phyloP scores from a whole-genome alignment of 148 eudicot species.

The Camellia lanceoleosa region DNA sequence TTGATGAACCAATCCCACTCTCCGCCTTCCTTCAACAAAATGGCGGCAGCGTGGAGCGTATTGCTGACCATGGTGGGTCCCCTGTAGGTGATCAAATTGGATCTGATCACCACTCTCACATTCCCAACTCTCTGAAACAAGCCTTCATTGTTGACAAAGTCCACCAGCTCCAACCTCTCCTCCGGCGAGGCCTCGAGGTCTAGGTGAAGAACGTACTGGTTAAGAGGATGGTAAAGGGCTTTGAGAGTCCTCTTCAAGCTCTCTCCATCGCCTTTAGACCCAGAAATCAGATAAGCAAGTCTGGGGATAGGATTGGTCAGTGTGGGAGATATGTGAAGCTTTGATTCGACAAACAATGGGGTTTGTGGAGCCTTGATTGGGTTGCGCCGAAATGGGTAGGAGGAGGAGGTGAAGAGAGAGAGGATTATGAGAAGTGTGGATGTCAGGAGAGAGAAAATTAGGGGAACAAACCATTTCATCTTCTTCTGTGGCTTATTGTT shows the following conservation, averaged over 20 bases:
- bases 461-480: constrained; percentile 44
- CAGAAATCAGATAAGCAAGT: constrained; percentile 69
- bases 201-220: constrained; percentile 63
- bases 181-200: constrained; percentile 61
- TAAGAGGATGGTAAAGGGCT: constrained; percentile 71
- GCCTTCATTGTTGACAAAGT: constrained; percentile 44
- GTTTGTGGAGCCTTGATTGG: constrained; percentile 17
- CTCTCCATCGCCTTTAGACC: constrained; percentile 69
- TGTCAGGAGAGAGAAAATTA: constrained; percentile 30
- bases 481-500: constrained; percentile 38
- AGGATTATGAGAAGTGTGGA: constrained; percentile 34
- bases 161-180: constrained; percentile 58
- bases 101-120: constrained; percentile 55
- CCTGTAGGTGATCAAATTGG: constrained; percentile 79
- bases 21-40: constrained; percentile 55
- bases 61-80: constrained; percentile 79
- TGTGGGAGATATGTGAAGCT: constrained; percentile 36
- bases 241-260: constrained; percentile 57
- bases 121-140: constrained; percentile 59
- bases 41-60: constrained; percentile 77
- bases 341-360: constrained; percentile 64
- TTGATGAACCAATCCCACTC: constrained; percentile 79
- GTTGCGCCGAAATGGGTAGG: constrained; percentile 37
- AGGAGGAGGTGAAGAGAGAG: constrained; percentile 34
- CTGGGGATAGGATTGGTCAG: constrained; percentile 37